phyloP scores from a whole-genome alignment of 345 rosid genomes.

The Sisymbrium altissimum region DNA sequence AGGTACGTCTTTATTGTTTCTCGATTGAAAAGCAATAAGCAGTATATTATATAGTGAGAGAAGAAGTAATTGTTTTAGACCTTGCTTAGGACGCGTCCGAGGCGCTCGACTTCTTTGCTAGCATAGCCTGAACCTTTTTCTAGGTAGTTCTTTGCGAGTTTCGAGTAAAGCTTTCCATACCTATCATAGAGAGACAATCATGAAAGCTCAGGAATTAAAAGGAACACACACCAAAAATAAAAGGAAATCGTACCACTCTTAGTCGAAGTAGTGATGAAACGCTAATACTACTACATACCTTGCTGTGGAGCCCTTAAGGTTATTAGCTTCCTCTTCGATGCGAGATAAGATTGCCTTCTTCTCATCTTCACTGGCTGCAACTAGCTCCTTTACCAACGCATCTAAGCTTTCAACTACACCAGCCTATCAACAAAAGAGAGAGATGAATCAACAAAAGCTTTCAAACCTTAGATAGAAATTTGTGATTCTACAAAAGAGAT shows the following conservation, averaged over 20 bases:
- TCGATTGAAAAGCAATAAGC: background rate
- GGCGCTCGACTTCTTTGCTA: constrained; percentile 73
- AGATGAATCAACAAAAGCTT: background rate
- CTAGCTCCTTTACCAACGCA: constrained; percentile 75
- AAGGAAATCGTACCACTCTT: background rate
- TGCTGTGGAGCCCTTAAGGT: constrained; percentile 59
- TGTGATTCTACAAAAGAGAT: background rate
- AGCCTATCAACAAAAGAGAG: constrained; percentile 48
- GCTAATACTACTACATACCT: constrained; percentile 40
- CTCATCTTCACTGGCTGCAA: constrained; percentile 68
- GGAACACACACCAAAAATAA: background rate
- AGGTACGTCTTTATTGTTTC: background rate
- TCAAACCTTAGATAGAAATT: background rate
- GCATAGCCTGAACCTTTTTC: constrained; percentile 80
- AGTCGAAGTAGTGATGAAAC: background rate
- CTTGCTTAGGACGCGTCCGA: constrained; percentile 83
- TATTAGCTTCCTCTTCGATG: constrained; percentile 73
- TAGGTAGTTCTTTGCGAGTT: constrained; percentile 63
- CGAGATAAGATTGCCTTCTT: constrained; percentile 61
- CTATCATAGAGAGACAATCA: constrained; percentile 33
- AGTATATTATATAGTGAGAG: background rate
- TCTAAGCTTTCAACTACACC: constrained; percentile 79
- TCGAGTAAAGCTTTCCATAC: constrained; percentile 77
- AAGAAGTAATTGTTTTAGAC: constrained; percentile 33
- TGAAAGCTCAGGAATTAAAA: background rate